Percentiles rank a stretch among this genome's conserved stretches.
These are phyloP conservation scores for Amylocarpus encephaloides DNA, from an alignment of 2,329 filamentous ascomycete genomes.

Conservation along the genomic window DNA sequence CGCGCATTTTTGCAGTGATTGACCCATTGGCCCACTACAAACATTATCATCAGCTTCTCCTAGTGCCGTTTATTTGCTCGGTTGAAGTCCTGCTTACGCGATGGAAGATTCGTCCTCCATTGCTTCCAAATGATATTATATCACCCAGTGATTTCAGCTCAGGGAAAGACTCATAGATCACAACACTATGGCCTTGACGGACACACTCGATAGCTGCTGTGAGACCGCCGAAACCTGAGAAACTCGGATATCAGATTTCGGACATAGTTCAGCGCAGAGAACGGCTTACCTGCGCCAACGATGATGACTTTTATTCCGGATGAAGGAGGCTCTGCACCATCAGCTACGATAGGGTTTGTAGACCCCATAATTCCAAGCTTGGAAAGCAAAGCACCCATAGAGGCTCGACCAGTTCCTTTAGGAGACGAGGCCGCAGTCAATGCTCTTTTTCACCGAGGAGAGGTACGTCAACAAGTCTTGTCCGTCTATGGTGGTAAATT, in stretches of 20 bases:
- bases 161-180: constrained; percentile 42
- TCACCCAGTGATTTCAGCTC: constrained; percentile 41
- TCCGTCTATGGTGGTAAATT: too few relatives aligned
- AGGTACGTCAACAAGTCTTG: too few relatives aligned
- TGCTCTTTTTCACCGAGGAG: too few relatives aligned
- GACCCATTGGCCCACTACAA: constrained; percentile 40
- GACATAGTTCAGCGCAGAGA: not conserved
- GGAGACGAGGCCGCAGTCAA: not conserved
- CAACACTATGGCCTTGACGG: constrained; percentile 49
- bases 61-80: not conserved
- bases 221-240: constrained; percentile 49
- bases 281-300: constrained; percentile 17
- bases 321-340: constrained; percentile 7
- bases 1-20: constrained; percentile 29
- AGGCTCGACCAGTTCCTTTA: not conserved
- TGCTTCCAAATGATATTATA: constrained; percentile 49
- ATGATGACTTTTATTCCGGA: constrained; percentile 21
- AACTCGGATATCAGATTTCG: not conserved
- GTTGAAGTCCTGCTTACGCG: constrained; percentile 25
- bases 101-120: constrained; percentile 50
- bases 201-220: constrained; percentile 55
- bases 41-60: too few relatives aligned
- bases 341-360: constrained; percentile 2
- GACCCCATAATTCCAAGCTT: not conserved
- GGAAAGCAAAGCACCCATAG: not conserved